Conservation (phyloP, 73 alveolate species). For the Stentor roeselii region DNA sequence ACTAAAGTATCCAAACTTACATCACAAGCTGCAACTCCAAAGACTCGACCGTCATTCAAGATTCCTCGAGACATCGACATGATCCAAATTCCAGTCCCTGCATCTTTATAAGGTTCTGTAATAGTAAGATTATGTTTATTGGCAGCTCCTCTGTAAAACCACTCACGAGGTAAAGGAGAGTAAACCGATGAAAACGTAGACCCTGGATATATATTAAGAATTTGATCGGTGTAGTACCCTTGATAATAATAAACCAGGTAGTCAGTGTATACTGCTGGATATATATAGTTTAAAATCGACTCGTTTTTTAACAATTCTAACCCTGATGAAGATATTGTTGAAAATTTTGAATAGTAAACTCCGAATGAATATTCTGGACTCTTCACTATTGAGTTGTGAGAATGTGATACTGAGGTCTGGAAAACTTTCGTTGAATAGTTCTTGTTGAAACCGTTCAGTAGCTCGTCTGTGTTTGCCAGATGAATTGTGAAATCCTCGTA, state of each 20-base stretch:
- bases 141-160: background rate
- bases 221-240: background rate
- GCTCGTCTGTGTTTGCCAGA: no score
- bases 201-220: background rate
- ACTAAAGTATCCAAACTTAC: background rate
- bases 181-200: background rate
- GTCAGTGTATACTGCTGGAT: background rate
- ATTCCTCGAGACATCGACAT: background rate
- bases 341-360: no score
- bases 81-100: background rate
- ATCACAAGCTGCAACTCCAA: slow-evolving; percentile 19
- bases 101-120: background rate
- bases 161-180: background rate
- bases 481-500: no score
- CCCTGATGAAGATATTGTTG: no score
- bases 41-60: background rate
- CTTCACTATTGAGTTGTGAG: no score
- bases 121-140: background rate
- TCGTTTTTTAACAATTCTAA: no score
- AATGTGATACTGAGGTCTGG: no score
- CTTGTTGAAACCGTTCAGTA: no score
- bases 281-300: background rate
- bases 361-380: no score
- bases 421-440: no score
- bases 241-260: background rate